Evolutionary conservation across 2,329 filamentous ascomycete genomes (phyloP).

Genomic region (Aspergillus hiratsukae): DNA sequence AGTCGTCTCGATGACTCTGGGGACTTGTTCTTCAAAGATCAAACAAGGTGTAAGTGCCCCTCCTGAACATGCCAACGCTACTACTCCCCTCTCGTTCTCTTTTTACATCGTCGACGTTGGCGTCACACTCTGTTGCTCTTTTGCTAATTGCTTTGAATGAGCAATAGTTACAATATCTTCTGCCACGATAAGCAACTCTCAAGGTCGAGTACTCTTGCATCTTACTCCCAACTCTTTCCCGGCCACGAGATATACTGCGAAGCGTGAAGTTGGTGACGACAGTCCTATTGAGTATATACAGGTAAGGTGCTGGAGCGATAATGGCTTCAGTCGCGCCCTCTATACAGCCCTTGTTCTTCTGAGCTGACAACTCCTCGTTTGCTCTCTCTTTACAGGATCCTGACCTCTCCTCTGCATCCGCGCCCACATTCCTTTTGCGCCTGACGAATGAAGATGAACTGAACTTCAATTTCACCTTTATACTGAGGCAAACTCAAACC

Average conservation of each 20-base stretch:
- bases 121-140: neutral
- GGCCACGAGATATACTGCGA: slow-evolving; percentile 69
- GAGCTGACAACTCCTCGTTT: neutral
- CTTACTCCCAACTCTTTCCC: slow-evolving; percentile 84
- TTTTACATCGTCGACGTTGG: neutral
- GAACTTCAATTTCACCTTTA: slow-evolving; percentile 86
- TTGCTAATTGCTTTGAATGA: neutral
- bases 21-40: slow-evolving; percentile 81
- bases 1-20: slow-evolving; percentile 79
- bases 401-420: slow-evolving; percentile 50
- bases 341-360: neutral
- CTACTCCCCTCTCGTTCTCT: neutral
- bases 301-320: slow-evolving; percentile 49
- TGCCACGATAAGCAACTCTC: slow-evolving; percentile 73
- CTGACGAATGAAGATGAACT: slow-evolving; percentile 88
- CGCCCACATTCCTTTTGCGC: slow-evolving; percentile 76
- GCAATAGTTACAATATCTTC: slow-evolving; percentile 76
- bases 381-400: slow-evolving; percentile 60
- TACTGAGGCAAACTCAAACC: slow-evolving; percentile 57
- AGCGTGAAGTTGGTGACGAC: slow-evolving; percentile 68
- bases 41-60: slow-evolving; percentile 68
- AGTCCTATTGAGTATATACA: slow-evolving; percentile 84
- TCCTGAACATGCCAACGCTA: neutral
- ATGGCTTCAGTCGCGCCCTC: neutral
- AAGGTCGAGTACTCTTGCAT: slow-evolving; percentile 70